Evolutionary conservation across 306 rosid species (phyloP), one percentile per base, ranked within the genome.

Genomic region (Morella rubra): DNA sequence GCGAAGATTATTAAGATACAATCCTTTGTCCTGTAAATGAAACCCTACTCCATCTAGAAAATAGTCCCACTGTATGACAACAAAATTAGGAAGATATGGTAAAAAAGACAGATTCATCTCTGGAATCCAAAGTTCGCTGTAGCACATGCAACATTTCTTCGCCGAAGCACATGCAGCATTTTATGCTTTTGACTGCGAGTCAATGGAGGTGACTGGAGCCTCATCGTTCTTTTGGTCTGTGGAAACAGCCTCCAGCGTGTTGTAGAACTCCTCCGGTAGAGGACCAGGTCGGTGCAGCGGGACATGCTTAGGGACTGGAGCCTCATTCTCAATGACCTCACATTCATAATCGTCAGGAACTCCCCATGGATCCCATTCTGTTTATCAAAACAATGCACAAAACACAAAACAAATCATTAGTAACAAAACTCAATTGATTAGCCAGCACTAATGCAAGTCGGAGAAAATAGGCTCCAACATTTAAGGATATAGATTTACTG

Each of bases 351-450:
- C 96, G 61, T 90, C 96, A 12, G 96, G 97, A 59, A 88, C 84
- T 76, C 97, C 97, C 99, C 99, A 95, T 5, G 97, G 92, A 73
- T 89, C 89, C 96, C 93, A 95, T 82, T 91, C 99, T 92, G 91
- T 86, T 83, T 65, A 41, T n/a, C 82, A 81, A 74, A 59, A 73
- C 22, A 78, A 72, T 4, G 52, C 73, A 84, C 7, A 54, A 70
- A 15, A 42, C 61, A 64, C 18, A 53, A 32, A 32, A 32, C 37
- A 32, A 32, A 32, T 32, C 37, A 32, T 32, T 32, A 32, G 37
- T 32, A 32, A 49, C 53, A 49, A 49, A 49, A 49, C 4, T 15
- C 53, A 49, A 9, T 49, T 24, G 18, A 47, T 73, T 51, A 76
- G 37, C 55, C 53, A n/a, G 74, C 55, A 41, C 51, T 69, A 66